Conservation (phyloP, 129 eudicot species). For the Centaurea solstitialis region DNA sequence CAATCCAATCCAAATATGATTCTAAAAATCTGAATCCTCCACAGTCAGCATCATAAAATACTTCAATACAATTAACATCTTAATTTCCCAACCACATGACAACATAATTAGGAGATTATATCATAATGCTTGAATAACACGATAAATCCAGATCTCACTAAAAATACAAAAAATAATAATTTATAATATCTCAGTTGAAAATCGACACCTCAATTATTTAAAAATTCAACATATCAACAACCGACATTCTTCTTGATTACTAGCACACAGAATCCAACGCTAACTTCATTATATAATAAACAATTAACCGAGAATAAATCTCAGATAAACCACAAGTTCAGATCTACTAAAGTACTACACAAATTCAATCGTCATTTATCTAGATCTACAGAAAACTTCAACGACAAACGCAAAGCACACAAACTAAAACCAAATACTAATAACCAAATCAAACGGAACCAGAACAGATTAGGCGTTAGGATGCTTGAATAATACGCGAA, state of each 20-base stretch:
- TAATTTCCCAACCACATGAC: neutral
- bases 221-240: neutral
- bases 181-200: neutral
- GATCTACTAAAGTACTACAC: constrained; percentile 20
- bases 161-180: no score
- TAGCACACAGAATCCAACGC: neutral
- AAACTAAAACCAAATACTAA: neutral
- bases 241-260: neutral
- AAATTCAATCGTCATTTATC: neutral
- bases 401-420: neutral
- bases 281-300: neutral
- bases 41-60: neutral
- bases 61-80: neutral
- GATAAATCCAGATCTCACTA: no score
- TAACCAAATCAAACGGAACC: neutral
- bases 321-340: constrained; percentile 5
- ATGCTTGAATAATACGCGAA: neutral
- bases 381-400: constrained; percentile 17
- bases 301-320: neutral
- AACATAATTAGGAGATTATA: neutral
- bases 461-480: neutral
- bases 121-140: constrained; percentile 9
- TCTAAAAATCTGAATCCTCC: neutral
- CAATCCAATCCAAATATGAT: neutral
- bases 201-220: neutral